A percentile compares a stretch with the other conserved stretches of the same genome.
Conservation (phyloP, 441 rosid genomes). For the Brassica hybrid region DNA sequence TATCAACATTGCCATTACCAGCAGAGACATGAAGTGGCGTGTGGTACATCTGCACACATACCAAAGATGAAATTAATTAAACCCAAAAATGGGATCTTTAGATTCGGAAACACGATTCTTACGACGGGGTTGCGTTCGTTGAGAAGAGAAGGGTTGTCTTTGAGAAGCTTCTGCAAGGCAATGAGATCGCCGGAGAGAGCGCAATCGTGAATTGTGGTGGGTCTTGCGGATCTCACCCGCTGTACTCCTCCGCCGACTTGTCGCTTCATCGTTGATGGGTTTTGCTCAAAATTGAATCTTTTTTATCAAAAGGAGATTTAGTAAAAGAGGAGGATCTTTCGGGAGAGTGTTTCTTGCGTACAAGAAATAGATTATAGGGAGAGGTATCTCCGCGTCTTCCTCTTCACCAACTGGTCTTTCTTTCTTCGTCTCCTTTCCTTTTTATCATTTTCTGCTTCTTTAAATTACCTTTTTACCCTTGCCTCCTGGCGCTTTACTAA, state of each 20-base stretch:
- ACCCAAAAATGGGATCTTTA: background rate
- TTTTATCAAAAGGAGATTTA: no score
- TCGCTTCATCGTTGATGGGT: no score
- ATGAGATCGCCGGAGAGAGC: constrained; percentile 88
- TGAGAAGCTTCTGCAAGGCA: constrained; percentile 70
- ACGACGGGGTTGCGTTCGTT: constrained; percentile 88
- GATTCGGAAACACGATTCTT: constrained; percentile 31
- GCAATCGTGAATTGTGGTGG: constrained; percentile 76
- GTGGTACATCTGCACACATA: constrained; percentile 73
- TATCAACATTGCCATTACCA: constrained; percentile 73
- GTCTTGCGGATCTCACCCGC: constrained; percentile 72
- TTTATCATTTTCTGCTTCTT: background rate
- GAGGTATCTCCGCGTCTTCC: constrained; percentile 41
- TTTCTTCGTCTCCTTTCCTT: background rate
- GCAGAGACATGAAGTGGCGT: constrained; percentile 92
- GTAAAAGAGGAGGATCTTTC: background rate
- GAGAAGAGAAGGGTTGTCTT: constrained; percentile 70
- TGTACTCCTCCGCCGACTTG: constrained; percentile 50
- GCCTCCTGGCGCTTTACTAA: constrained; percentile 19
- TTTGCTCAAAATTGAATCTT: constrained; percentile 23
- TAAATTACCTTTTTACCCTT: constrained; percentile 4
- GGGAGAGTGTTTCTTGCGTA: background rate
- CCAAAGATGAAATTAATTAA: background rate
- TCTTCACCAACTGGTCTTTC: constrained; percentile 16
- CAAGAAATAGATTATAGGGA: constrained; percentile 5